These are phyloP conservation scores for Alternaria angustiovoidea DNA, from an alignment of 2,329 filamentous ascomycete genomes.

Conservation along the genomic window DNA sequence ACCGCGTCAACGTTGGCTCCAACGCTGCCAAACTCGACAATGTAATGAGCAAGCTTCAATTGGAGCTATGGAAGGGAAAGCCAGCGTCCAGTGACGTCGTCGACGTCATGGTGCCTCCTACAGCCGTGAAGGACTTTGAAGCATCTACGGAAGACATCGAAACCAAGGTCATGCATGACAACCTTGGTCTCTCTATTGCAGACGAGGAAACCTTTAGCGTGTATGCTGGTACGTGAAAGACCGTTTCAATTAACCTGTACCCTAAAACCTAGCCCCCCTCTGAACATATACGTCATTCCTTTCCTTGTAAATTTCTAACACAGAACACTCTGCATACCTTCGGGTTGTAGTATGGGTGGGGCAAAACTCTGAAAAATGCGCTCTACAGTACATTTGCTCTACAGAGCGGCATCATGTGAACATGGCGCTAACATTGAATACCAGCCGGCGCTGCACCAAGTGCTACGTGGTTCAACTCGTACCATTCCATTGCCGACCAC, in stretches of 20 bases:
- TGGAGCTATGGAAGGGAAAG: constrained; percentile 48
- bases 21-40: constrained; percentile 38
- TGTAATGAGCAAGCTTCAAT: constrained; percentile 41
- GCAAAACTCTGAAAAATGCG: too few species aligned
- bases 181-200: constrained; percentile 48
- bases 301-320: too few species aligned
- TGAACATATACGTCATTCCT: too few species aligned
- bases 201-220: constrained; percentile 40
- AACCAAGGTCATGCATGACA: constrained; percentile 47
- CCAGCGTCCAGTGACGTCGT: constrained; percentile 42
- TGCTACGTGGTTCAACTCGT: constrained; percentile 48
- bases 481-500: constrained; percentile 49
- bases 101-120: constrained; percentile 47
- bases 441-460: constrained; percentile 41
- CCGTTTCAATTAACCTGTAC: too few species aligned
- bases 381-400: constrained; percentile 12
- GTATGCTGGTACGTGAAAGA: constrained; percentile 37
- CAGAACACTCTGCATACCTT: too few species aligned
- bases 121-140: constrained; percentile 41
- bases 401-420: constrained; percentile 7
- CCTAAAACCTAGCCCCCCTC: too few species aligned
- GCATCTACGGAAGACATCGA: constrained; percentile 36
- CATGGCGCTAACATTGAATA: constrained; percentile 24
- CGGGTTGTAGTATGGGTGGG: too few species aligned
- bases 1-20: constrained; percentile 44